Conservation (phyloP, 2,329 filamentous ascomycete species). For the Amauroascus niger region DNA sequence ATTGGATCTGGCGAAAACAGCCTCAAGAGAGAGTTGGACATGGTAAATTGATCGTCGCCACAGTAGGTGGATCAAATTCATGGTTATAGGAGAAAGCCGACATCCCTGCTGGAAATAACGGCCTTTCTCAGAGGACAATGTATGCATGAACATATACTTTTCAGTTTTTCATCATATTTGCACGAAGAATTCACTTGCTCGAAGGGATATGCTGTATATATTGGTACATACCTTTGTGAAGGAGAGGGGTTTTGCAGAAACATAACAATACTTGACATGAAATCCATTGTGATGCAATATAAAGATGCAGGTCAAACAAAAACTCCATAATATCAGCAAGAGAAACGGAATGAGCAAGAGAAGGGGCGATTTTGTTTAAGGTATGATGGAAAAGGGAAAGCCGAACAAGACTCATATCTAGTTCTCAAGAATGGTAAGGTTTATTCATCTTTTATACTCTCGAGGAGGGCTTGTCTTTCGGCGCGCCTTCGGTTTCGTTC, state of each 20-base stretch:
- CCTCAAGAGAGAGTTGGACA: too few species aligned
- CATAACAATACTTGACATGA: not conserved
- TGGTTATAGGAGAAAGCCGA: not conserved
- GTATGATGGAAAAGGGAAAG: not conserved
- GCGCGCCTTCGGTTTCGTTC: slow-evolving; percentile 21
- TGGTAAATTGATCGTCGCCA: too few species aligned
- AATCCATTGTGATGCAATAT: not conserved
- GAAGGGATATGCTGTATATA: not conserved
- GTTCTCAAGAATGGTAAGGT: not conserved
- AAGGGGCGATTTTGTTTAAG: not conserved
- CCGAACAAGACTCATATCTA: too few species aligned
- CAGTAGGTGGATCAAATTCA: not conserved
- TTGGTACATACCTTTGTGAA: not conserved
- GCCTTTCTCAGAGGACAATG: too few species aligned
- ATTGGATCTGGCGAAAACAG: not conserved
- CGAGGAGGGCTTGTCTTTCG: slow-evolving; percentile 16
- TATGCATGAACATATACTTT: not conserved
- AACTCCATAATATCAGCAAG: not conserved
- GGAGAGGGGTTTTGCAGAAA: not conserved
- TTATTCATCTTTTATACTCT: slow-evolving; percentile 13
- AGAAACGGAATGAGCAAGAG: not conserved
- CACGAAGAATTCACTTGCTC: not conserved
- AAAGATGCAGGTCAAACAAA: not conserved
- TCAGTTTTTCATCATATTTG: not conserved
- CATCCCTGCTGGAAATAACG: too few species aligned